Percentiles rank a stretch among this genome's conserved stretches.
These are phyloP conservation scores for Paraglomus occultum DNA, from an alignment of 192 early-diverging fungal species.

Conservation along the genomic window DNA sequence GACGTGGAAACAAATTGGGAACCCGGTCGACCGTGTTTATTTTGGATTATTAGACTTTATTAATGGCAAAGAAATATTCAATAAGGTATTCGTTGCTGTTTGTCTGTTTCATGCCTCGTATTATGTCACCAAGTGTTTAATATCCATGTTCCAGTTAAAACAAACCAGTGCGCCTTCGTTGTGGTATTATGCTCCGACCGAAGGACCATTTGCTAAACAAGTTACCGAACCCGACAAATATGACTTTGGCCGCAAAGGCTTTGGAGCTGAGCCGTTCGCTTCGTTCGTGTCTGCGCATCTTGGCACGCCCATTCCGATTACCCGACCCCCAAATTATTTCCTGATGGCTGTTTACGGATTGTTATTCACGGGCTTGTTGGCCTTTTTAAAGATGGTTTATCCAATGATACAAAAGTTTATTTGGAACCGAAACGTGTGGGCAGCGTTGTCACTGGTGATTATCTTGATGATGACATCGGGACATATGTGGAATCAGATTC, in stretches of 20 bases:
- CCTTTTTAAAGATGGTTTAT: conserved; percentile 42
- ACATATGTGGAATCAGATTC: conserved; percentile 86
- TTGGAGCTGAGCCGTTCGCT: conserved; percentile 63
- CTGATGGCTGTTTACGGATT: conserved; percentile 41
- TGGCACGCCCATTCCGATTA: conserved; percentile 37
- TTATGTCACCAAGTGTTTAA: background rate
- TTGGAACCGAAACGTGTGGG: conserved; percentile 57
- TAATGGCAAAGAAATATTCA: conserved; percentile 59
- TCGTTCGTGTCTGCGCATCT: conserved; percentile 47
- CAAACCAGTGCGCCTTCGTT: conserved; percentile 62
- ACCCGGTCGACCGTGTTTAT: conserved; percentile 44
- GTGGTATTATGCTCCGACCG: conserved; percentile 65
- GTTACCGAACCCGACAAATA: conserved; percentile 52
- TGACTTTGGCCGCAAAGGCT: conserved; percentile 61
- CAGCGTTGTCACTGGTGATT: conserved; percentile 50
- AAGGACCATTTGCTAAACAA: conserved; percentile 46
- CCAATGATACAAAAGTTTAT: conserved; percentile 45
- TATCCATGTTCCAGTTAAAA: conserved; percentile 41
- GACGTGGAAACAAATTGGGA: conserved; percentile 45
- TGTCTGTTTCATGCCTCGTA: background rate
- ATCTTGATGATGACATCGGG: conserved; percentile 75
- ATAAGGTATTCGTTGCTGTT: conserved; percentile 45
- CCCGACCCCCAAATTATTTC: conserved; percentile 60
- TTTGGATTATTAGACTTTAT: conserved; percentile 70
- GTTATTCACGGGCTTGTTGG: conserved; percentile 32